These are phyloP conservation scores for Nymphaea thermarum DNA, from an alignment of 164 flowering plant genomes.

Conservation along the genomic window DNA sequence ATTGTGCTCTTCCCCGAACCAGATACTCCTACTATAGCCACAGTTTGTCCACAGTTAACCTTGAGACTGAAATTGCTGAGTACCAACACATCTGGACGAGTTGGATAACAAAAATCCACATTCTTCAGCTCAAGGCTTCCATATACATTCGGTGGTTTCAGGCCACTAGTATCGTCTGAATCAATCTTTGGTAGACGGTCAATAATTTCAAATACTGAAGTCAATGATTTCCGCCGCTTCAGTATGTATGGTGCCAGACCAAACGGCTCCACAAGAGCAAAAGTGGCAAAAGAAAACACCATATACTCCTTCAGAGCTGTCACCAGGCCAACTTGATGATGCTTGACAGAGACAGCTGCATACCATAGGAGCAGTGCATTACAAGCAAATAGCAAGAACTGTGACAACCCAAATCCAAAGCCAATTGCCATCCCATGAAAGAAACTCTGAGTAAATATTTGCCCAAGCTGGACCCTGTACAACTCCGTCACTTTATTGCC, in stretches of 20 bases:
- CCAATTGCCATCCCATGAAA: constrained; percentile 91
- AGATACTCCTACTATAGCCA: constrained; percentile 94
- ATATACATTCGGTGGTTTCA: constrained; percentile 83
- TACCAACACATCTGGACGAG: constrained; percentile 78
- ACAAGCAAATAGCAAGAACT: constrained; percentile 92
- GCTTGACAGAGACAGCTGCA: constrained; percentile 55
- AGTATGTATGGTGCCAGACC: constrained; percentile 97
- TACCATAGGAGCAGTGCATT: constrained; percentile 97
- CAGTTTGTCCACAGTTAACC: constrained; percentile 86
- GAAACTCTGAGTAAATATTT: constrained; percentile 72
- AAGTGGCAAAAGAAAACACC: constrained; percentile 94
- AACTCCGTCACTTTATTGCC: constrained; percentile 97
- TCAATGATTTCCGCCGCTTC: constrained; percentile 63
- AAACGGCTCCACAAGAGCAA: constrained; percentile 96
- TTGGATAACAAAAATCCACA: constrained; percentile 86
- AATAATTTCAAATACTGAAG: constrained; percentile 87
- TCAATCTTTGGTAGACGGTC: constrained; percentile 86
- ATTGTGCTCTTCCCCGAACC: constrained; percentile 99
- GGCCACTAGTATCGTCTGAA: constrained; percentile 70
- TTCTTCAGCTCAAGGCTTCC: constrained; percentile 87
- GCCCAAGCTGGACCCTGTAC: constrained; percentile 56
- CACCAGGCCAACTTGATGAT: constrained; percentile 23
- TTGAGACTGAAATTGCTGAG: constrained; percentile 87
- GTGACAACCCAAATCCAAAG: constrained; percentile 91
- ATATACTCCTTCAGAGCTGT: constrained; percentile 92